These are phyloP conservation scores for Balakata baccata DNA, from an alignment of 345 rosid genomes.

Conservation along the genomic window DNA sequence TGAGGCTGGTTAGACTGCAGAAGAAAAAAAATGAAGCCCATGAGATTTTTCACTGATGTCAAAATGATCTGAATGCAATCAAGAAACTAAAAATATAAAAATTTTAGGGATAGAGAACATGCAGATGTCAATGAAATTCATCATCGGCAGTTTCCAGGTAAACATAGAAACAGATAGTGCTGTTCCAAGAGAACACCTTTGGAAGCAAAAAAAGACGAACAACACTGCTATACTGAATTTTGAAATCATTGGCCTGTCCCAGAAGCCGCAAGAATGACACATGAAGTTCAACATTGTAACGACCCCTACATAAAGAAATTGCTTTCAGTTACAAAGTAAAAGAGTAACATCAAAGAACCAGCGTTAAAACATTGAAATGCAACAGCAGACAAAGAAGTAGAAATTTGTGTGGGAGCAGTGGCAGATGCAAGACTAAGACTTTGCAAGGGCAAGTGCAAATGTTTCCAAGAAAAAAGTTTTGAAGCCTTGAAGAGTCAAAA, in stretches of 20 bases:
- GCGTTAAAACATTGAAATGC: neutral
- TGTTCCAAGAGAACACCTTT: constrained; percentile 44
- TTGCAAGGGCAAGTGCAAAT: neutral
- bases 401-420: neutral
- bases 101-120: neutral
- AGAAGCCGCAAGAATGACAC: constrained; percentile 79
- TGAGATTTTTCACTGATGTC: neutral
- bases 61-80: neutral
- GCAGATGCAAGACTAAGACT: neutral
- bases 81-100: neutral
- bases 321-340: neutral
- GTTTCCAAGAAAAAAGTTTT: neutral
- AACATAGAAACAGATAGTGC: neutral
- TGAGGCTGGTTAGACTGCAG: constrained; percentile 92
- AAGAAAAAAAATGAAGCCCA: constrained; percentile 15
- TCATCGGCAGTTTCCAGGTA: neutral
- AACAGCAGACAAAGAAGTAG: neutral
- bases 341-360: neutral
- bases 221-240: constrained; percentile 96
- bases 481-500: neutral
- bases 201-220: constrained; percentile 96
- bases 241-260: constrained; percentile 99
- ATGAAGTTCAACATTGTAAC: constrained; percentile 95
- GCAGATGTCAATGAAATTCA: neutral
- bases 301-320: constrained; percentile 60